Percentiles rank a stretch among this genome's conserved stretches.
Conservation (phyloP, 2,329 filamentous ascomycete species). For the Myriosclerotinia scirpicola region DNA sequence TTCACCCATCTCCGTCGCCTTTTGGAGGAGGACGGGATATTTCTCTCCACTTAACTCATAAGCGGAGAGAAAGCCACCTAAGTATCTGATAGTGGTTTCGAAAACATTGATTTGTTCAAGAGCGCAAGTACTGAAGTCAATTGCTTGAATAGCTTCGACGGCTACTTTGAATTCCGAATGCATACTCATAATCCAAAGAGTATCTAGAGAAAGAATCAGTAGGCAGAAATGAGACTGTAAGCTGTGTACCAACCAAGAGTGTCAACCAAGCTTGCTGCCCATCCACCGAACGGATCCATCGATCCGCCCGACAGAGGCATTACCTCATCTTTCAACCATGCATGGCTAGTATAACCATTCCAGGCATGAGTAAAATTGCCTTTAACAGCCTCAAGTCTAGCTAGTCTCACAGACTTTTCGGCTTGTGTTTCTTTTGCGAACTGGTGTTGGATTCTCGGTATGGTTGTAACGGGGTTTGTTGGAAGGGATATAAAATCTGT, state of each 20-base stretch:
- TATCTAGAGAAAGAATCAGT: conserved; percentile 57
- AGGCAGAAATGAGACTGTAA: too few species aligned
- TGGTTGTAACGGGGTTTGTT: conserved; percentile 1
- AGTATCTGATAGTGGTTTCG: conserved; percentile 44
- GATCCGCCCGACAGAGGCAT: conserved; percentile 64
- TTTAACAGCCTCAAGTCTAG: conserved; percentile 30
- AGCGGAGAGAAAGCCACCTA: conserved; percentile 43
- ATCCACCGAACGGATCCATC: conserved; percentile 82
- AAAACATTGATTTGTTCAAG: conserved; percentile 40
- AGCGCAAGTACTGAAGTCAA: conserved; percentile 44
- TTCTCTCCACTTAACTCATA: conserved; percentile 40
- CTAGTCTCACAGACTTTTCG: conserved; percentile 24
- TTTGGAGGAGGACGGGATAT: conserved; percentile 37
- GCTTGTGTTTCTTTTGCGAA: conserved; percentile 26
- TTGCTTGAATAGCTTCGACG: conserved; percentile 62
- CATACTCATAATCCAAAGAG: conserved; percentile 81
- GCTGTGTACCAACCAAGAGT: conserved; percentile 13
- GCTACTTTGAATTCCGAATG: conserved; percentile 66
- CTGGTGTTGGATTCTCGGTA: conserved; percentile 33
- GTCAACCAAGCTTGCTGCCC: conserved; percentile 85
- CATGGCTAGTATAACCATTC: conserved; percentile 75
- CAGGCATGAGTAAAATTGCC: conserved; percentile 52
- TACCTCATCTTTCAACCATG: conserved; percentile 85
- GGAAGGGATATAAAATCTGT: conserved; percentile 24
- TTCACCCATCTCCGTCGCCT: conserved; percentile 39